Evolutionary conservation across 225 moss, liverwort and hornwort genomes (phyloP), one percentile per base, ranked within the genome.

Genomic region (Bryum argenteum): DNA sequence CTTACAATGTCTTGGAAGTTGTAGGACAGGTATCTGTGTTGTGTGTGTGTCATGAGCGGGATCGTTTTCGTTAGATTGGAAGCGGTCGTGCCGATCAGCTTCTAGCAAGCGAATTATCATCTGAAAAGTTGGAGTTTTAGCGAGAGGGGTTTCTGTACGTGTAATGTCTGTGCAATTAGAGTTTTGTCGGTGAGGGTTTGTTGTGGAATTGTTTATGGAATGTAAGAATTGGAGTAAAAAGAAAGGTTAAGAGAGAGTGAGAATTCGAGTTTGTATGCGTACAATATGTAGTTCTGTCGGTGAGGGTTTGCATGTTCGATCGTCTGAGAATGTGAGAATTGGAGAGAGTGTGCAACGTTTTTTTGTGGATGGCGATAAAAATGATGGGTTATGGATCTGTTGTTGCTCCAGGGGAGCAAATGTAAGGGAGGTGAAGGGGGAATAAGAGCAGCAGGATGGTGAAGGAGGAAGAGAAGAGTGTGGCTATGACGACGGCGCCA

Each of bases 381-480:
- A n/a, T n/a, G n/a, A n/a, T n/a, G 33, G 33, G 33, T 17, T 48
- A 17, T 48, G 48, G 6, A 48, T 15, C 4, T 15, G 5, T 48
- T 48, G 45, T 45, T 48, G 3, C 7, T 33, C 7, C 33, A 33
- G 33, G 33, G 33, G 33, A 48, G 48, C 17, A 48, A 48, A 48
- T 17, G 48, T 48, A 17, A 55, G 44, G 15, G 54, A 1, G 14
- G 28, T 6, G 28, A 43, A 28, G 20, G n/a, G 51, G 48, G 33
- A 33, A 5, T 6, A 48, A 48, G 48, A 11, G 38, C 16, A 12
- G 3, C 12, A 33, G 5, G 10, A 42, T 83, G 83, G 69, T 53
- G 38, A 39, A 11, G 0, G 75, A 68, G 60, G 54, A 58, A 47
- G 83, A 79, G 60, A 83, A 83, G 83, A 52, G 71, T 48, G 54